Conservation (phyloP, 805 yeast genomes). For the Phaffomyces opuntiae region DNA sequence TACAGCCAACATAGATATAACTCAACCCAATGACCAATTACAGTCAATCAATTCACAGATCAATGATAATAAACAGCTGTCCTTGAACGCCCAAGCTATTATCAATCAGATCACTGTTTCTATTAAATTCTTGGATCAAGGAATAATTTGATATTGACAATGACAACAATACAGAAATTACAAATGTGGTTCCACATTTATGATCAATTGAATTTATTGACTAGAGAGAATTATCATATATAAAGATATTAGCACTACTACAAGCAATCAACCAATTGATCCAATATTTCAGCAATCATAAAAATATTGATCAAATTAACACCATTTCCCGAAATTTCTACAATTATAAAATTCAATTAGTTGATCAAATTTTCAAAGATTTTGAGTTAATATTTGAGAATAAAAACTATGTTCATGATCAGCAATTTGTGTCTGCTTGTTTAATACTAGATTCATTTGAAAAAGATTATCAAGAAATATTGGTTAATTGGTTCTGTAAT, state of each 20-base stretch:
- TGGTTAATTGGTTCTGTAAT: conserved; percentile 68
- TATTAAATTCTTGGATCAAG: conserved; percentile 71
- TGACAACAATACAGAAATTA: conserved; percentile 80
- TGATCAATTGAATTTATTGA: conserved; percentile 45
- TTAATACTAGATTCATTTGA: conserved; percentile 62
- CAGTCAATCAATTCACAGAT: conserved; percentile 36
- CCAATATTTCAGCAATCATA: conserved; percentile 68
- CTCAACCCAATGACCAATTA: conserved; percentile 23
- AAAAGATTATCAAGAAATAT: conserved; percentile 45
- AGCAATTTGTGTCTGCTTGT: conserved; percentile 55
- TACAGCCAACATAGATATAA: conserved; percentile 10
- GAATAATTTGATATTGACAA: conserved; percentile 75
- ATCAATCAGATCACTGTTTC: conserved; percentile 68
- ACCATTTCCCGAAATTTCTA: conserved; percentile 51
- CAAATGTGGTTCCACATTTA: conserved; percentile 81
- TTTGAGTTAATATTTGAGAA: conserved; percentile 46
- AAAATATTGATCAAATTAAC: conserved; percentile 77
- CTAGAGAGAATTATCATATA: conserved; percentile 37
- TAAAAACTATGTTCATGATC: conserved; percentile 18
- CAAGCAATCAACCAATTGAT: conserved; percentile 70
- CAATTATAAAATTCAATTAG: conserved; percentile 50
- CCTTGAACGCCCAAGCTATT: conserved; percentile 49
- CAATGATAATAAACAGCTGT: conserved; percentile 38
- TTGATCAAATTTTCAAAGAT: conserved; percentile 67
- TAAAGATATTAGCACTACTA: conserved; percentile 52